phyloP scores from a whole-genome alignment of 805 yeast genomes.

The Limtongia smithiae region DNA sequence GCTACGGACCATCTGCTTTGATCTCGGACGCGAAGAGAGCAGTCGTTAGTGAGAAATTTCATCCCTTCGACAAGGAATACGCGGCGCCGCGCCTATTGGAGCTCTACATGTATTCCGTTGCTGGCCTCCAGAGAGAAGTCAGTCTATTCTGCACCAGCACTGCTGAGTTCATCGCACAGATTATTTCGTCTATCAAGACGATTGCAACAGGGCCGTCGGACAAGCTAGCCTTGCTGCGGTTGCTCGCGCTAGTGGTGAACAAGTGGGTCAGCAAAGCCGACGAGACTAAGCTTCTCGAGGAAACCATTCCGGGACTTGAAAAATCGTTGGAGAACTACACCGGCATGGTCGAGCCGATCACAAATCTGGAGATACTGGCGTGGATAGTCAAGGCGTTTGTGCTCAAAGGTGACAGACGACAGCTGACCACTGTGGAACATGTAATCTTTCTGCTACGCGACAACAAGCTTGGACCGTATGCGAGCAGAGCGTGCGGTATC shows the following conservation, averaged over 20 bases:
- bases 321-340: not conserved
- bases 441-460: conserved; percentile 41
- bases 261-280: conserved; percentile 44
- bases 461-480: conserved; percentile 38
- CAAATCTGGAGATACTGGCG: conserved; percentile 15
- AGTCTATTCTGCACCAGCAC: conserved; percentile 5
- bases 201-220: conserved; percentile 32
- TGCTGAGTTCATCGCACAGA: not conserved
- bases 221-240: conserved; percentile 55
- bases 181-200: not conserved
- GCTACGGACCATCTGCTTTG: conserved; percentile 4
- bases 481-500: conserved; percentile 59
- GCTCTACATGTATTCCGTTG: conserved; percentile 20
- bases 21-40: conserved; percentile 12
- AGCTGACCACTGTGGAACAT: conserved; percentile 38
- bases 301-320: conserved; percentile 1
- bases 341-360: not conserved
- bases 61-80: conserved; percentile 12
- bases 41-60: conserved; percentile 3
- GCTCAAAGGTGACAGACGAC: conserved; percentile 49
- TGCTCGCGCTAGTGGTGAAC: conserved; percentile 54
- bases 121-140: conserved; percentile 16
- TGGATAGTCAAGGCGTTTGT: conserved; percentile 60
- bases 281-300: conserved; percentile 33
- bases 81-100: conserved; percentile 8